Percentiles rank a stretch among this genome's conserved stretches.
Conservation (phyloP, 257 asterid species). For the Linaria vulgaris region DNA sequence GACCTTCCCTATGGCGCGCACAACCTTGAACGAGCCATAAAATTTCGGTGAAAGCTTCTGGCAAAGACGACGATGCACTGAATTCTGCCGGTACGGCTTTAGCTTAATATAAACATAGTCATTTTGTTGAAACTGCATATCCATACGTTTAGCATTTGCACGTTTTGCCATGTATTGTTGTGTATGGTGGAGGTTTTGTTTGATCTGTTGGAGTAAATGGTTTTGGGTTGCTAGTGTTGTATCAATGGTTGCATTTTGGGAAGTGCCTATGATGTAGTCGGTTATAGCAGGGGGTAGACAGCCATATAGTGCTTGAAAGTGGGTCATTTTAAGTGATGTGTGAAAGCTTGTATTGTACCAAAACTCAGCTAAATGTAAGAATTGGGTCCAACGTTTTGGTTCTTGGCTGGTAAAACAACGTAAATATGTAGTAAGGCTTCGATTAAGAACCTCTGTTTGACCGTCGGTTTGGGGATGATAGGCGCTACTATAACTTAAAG, state of each 20-base stretch:
- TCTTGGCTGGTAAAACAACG: too few species aligned
- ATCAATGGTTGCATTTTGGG: not conserved
- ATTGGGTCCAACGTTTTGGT: too few species aligned
- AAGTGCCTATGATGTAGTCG: not conserved
- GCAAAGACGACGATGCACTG: not conserved
- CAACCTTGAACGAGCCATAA: not conserved
- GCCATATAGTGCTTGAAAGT: not conserved
- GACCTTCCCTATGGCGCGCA: not conserved
- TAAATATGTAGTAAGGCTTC: not conserved
- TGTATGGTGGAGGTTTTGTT: not conserved
- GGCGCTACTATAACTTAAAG: not conserved
- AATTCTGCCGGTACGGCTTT: not conserved
- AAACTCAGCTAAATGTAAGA: not conserved
- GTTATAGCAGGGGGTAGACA: not conserved
- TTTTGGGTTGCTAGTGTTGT: not conserved
- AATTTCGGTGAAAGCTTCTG: too few species aligned
- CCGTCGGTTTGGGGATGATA: slow-evolving; percentile 1
- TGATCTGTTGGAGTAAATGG: not conserved
- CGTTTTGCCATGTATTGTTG: not conserved
- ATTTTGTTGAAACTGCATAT: not conserved
- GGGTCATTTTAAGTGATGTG: not conserved
- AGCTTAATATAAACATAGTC: not conserved
- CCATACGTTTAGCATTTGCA: not conserved
- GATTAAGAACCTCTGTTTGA: not conserved
- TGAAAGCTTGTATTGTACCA: not conserved